Evolutionary conservation across 305 asterid species (phyloP).

Genomic region (Salvia sclarea): DNA sequence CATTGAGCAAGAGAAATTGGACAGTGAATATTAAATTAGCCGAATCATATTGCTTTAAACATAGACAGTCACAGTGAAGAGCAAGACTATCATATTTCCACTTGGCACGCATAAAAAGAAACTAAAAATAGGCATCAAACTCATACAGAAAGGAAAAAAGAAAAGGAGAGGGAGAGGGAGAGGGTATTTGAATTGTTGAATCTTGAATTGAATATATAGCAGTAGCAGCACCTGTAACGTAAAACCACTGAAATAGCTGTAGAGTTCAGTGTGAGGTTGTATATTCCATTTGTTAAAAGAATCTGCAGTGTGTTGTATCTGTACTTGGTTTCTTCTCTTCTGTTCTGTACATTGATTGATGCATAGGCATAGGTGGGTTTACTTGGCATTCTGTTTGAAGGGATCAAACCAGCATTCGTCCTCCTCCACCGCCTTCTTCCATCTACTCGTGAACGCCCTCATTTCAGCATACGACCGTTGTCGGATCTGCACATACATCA

Average conservation of each 20-base stretch:
- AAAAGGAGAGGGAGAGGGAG: neutral
- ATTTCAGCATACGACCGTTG: conserved; percentile 23
- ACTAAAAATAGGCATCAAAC: neutral
- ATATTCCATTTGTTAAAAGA: neutral
- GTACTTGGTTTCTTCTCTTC: neutral
- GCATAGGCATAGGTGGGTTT: neutral
- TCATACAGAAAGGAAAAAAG: neutral
- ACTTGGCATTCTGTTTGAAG: neutral
- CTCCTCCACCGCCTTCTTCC: conserved; percentile 14
- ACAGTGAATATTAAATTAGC: neutral
- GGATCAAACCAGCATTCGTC: conserved; percentile 30
- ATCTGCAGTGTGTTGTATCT: neutral
- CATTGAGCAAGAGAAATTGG: neutral
- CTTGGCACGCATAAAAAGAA: neutral
- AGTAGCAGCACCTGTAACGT: too few species aligned
- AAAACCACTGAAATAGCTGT: neutral
- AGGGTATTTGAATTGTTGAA: neutral
- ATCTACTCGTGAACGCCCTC: conserved; percentile 10
- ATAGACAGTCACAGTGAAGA: neutral
- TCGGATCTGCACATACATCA: conserved; percentile 17
- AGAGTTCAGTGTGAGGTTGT: neutral
- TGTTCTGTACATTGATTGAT: neutral
- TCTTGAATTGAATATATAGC: neutral
- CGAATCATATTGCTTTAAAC: neutral
- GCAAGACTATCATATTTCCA: neutral